Conservation (phyloP, 441 rosid species). For the Mallotus repandus region DNA sequence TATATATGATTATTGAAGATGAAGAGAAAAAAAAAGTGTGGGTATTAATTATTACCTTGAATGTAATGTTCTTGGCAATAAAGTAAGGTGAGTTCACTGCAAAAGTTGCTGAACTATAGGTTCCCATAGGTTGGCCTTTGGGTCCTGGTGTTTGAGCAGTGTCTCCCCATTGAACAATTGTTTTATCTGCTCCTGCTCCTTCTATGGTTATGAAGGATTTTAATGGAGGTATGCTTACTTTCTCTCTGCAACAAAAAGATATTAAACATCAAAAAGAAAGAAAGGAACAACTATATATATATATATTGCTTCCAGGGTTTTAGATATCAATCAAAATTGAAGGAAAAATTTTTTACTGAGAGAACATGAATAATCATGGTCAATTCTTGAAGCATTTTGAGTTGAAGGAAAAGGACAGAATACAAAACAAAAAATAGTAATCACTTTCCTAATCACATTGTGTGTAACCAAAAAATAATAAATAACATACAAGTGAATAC, state of each 20-base stretch:
- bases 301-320: no score
- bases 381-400: neutral
- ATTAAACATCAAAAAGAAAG: no score
- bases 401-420: slow-evolving; percentile 26
- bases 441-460: neutral
- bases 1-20: neutral
- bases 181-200: slow-evolving; percentile 93
- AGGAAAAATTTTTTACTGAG: neutral
- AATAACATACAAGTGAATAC: slow-evolving; percentile 21
- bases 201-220: slow-evolving; percentile 82
- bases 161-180: slow-evolving; percentile 94
- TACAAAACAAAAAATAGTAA: slow-evolving; percentile 28
- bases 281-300: no score
- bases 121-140: slow-evolving; percentile 72
- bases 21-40: neutral
- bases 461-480: no score
- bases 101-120: slow-evolving; percentile 80
- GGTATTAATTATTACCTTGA: slow-evolving; percentile 47
- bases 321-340: neutral
- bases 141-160: slow-evolving; percentile 84
- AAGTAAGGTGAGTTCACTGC: slow-evolving; percentile 88
- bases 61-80: slow-evolving; percentile 90
- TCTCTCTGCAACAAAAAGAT: slow-evolving; percentile 52
- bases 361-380: neutral
- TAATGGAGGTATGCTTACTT: slow-evolving; percentile 76